A percentile compares a stretch with the other conserved stretches of the same genome.
Evolutionary conservation across 2,329 filamentous ascomycete species (phyloP).

Genomic region (Lasiodiplodia citricola): DNA sequence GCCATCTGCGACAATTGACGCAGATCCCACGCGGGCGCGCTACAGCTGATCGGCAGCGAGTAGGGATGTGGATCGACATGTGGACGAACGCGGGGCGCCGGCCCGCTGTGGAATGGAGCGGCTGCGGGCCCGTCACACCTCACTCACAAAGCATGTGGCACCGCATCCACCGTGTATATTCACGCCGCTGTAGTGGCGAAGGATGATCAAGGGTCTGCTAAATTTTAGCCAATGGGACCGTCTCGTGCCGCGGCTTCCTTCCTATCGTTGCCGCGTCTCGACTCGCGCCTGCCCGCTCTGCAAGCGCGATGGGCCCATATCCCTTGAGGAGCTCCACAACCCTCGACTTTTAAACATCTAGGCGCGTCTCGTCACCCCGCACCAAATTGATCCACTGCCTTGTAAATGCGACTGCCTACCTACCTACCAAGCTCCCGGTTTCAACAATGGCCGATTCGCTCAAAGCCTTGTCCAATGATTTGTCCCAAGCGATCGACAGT

Average conservation of each 20-base stretch:
- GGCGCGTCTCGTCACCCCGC: neutral
- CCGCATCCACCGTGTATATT: neutral
- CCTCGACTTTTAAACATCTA: neutral
- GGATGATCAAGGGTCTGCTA: neutral
- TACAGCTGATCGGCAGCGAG: neutral
- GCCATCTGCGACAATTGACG: neutral
- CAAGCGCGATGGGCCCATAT: neutral
- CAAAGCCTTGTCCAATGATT: neutral
- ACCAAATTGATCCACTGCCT: neutral
- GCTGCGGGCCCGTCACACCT: neutral
- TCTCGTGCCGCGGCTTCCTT: neutral
- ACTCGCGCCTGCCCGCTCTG: neutral
- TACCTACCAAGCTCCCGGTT: neutral
- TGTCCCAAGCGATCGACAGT: neutral
- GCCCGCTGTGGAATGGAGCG: neutral
- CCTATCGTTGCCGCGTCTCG: neutral
- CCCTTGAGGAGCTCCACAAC: too few species aligned
- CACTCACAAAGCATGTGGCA: neutral
- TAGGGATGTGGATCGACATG: neutral
- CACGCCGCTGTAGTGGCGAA: neutral
- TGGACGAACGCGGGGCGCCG: neutral
- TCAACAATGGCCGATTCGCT: constrained; percentile 2
- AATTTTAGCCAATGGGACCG: neutral
- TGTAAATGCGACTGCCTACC: neutral
- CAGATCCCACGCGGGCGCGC: neutral